Base-by-base conservation (phyloP, 2,329 filamentous ascomycete genomes). In the Neopestalotiopsis clavispora region DNA sequence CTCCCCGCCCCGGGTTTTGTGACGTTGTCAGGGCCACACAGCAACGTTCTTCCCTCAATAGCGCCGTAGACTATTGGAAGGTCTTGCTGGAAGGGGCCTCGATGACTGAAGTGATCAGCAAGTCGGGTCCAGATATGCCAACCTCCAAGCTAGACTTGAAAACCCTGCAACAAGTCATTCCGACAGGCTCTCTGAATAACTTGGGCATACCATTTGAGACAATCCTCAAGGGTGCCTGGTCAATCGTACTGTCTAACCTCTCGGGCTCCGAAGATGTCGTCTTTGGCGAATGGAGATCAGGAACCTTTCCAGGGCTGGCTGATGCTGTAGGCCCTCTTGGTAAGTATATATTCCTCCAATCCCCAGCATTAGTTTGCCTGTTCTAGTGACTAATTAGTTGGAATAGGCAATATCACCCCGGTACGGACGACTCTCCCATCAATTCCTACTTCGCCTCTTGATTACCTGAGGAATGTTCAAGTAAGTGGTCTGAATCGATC, bases 171-270 rank as follows among this genome's bases (percentile, higher is more conserved):
- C 79, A 83, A 67, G 80, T 79, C 23, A 79, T 84, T 20, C 72
- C 81, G 0, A 74, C 85, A 1, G 80, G 80, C 6, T 80, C 82
- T 10, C 74, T 85, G 4, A 73, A 80, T 7, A 82, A 81, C 45
- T 77, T 85, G 3, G 83, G 82, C 9, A 81, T 87, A 69, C 80
- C 81, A 0, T 85, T 86, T 49, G 84, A 87, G 69, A 84, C 85
- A 0, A 81, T 90, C 2, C 79, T 90, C 42, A 89, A 88, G 74
- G 84, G 86, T 0, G 87, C 87, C 0, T 90, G 88, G 87, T 84
- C 86, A 0, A 83, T 87, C 69, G 83, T 86, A 0, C 81, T 90
- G 6, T 84, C 86, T 0, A 85, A 82, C 30, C 76, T 89, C 10
- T 84, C 85, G 0, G 83, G 80, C 0, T 79, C 76, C 0, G 77